Evolutionary conservation across 75 land plant species (phyloP).

Genomic region (Azolla pinnata): DNA sequence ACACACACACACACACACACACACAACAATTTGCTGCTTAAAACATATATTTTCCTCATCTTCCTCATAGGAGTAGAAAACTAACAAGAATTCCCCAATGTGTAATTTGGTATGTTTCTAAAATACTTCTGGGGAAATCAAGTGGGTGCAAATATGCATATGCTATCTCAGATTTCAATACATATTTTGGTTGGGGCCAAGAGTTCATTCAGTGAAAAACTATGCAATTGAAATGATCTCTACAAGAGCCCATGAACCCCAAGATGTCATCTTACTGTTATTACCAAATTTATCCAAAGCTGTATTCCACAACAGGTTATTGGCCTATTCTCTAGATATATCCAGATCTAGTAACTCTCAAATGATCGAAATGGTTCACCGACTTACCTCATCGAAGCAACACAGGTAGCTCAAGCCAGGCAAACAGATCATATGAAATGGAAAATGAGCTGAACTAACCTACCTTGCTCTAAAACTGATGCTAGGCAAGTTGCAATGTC

Average conservation of each 20-base stretch:
- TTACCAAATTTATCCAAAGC: not conserved
- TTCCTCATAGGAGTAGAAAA: not conserved
- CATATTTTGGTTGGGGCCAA: too few relatives aligned
- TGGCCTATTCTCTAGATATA: not conserved
- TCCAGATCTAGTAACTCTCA: too few relatives aligned
- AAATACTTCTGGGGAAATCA: too few relatives aligned
- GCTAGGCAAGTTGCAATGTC: slow-evolving; percentile 21
- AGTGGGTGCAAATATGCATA: too few relatives aligned
- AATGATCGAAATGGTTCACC: too few relatives aligned
- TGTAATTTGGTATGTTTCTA: not conserved
- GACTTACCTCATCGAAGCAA: not conserved
- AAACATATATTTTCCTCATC: too few relatives aligned
- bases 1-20: too few relatives aligned
- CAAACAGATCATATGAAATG: not conserved
- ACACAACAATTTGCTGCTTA: not conserved
- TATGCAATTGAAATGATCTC: too few relatives aligned
- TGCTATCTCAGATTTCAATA: too few relatives aligned
- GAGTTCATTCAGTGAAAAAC: too few relatives aligned
- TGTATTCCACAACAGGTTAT: not conserved
- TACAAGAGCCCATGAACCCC: too few relatives aligned
- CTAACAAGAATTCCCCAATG: not conserved
- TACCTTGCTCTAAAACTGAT: not conserved
- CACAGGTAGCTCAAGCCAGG: not conserved
- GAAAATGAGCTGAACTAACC: not conserved
- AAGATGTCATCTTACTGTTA: not conserved